Base-by-base conservation (phyloP, 148 eudicot species). In the Persicaria maculosa region DNA sequence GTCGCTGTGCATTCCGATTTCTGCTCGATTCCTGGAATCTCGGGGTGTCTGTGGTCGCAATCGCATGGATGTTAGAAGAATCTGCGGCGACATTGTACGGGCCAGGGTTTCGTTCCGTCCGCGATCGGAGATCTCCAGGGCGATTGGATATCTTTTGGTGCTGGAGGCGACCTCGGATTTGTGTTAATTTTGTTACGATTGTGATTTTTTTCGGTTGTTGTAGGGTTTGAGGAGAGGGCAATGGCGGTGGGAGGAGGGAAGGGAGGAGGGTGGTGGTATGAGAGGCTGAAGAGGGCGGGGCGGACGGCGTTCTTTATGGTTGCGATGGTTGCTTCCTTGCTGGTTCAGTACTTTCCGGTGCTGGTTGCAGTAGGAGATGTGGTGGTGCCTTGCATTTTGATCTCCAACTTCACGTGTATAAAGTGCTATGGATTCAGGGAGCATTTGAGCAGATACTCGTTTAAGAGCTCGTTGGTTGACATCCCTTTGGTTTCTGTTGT, bases 261-360 rank as follows among this genome's bases (percentile, higher is more conserved):
- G 47, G 84, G 86, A 76, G 74, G 80, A 10, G 75, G 73, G 64
- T 87, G 85, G 68, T 78, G 80, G 82, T 53, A 80, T 67, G 98
- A 90, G 87, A 88, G 85, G 83, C 9, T 84, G 31, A 73, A 88
- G 81, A 85, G 98, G 71, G 77, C 81, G 7, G 71, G 83, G 5
- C 69, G 96, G 71, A 91, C 96, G 80, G 80, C 85, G 44, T 94
- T 87, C 68, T 94, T 94, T 80, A 84, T 94, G 98, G 86, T 88
- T 72, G 97, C 87, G 44, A 91, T 94, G 97, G 78, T 87, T 75
- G 87, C 86, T 74, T 94, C 98, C 74, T 80, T 91, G 71, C 47
- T 89, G 71, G 86, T 86, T 44, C 78, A 86, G 71, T 89, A 89
- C 36, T 75, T 86, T 44, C 97, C 97, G 44, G 79, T 92, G 11